phyloP scores from a whole-genome alignment of 352 stramenopile species.

The Pythium insidiosum region DNA sequence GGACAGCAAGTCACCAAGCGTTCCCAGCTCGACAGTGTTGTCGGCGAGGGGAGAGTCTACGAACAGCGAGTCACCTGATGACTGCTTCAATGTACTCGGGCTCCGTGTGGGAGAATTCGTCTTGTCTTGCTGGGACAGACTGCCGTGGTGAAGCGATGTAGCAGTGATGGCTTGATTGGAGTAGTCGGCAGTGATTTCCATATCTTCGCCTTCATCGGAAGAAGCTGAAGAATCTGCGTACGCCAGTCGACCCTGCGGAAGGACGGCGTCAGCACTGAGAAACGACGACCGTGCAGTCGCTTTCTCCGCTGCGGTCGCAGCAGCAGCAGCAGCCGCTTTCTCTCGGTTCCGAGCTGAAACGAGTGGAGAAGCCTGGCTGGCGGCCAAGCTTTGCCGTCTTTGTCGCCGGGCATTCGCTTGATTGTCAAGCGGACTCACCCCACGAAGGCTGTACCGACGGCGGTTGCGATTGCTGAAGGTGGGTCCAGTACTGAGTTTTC shows the following conservation, averaged over 20 bases:
- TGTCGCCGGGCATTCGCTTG: conserved; percentile 52
- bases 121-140: neutral
- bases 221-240: conserved; percentile 77
- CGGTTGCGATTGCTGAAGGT: conserved; percentile 18
- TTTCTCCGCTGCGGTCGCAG: neutral
- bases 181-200: conserved; percentile 84
- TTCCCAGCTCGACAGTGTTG: conserved; percentile 52
- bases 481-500: conserved; percentile 2
- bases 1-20: conserved; percentile 44
- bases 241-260: conserved; percentile 19
- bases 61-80: conserved; percentile 17
- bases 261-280: conserved; percentile 20
- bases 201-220: conserved; percentile 74
- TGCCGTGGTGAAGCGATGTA: conserved; percentile 1
- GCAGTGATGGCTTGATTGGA: conserved; percentile 28
- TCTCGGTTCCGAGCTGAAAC: conserved; percentile 13
- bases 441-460: conserved; percentile 55
- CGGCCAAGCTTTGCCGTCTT: conserved; percentile 19
- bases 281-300: conserved; percentile 30
- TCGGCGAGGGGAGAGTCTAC: conserved; percentile 22
- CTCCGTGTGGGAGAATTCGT: neutral
- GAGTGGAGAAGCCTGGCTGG: conserved; percentile 9
- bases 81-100: conserved; percentile 2
- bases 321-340: conserved; percentile 6
- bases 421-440: conserved; percentile 74